Evolutionary conservation across 306 rosid genomes (phyloP).

Genomic region (Vicia faba): DNA sequence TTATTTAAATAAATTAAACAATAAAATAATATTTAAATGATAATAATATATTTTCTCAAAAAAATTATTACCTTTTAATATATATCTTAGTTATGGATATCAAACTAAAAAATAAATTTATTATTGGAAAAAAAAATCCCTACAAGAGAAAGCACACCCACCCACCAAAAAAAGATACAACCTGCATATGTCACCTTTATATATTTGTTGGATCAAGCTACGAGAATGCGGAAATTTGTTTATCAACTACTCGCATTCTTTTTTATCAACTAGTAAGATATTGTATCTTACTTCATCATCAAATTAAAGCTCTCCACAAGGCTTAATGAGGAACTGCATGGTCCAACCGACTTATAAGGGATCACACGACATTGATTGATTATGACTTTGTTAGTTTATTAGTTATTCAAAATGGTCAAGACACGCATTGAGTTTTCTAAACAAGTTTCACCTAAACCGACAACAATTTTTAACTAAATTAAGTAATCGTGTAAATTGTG

Average conservation of each 20-base stretch:
- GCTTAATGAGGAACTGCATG: not conserved
- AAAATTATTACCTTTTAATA: too few relatives aligned
- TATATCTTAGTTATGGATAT: too few relatives aligned
- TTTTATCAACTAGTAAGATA: too few relatives aligned
- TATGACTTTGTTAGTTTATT: not conserved
- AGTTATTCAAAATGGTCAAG: not conserved
- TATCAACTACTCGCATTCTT: not conserved
- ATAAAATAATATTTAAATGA: too few relatives aligned
- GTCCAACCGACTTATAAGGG: not conserved
- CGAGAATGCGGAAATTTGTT: not conserved
- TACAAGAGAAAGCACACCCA: too few relatives aligned
- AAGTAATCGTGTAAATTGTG: not conserved
- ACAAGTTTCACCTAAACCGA: slow-evolving; percentile 7
- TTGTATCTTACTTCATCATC: not conserved
- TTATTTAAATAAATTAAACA: too few relatives aligned
- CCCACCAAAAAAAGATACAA: too few relatives aligned
- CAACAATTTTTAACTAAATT: not conserved
- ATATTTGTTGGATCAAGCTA: not conserved
- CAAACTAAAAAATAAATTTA: too few relatives aligned
- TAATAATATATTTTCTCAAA: too few relatives aligned
- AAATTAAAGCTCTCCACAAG: slow-evolving; percentile 16
- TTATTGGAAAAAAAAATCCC: too few relatives aligned
- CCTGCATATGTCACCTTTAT: too few relatives aligned
- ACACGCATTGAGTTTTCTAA: not conserved
- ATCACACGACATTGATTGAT: slow-evolving; percentile 12